Evolutionary conservation across 208 protist species (phyloP), one percentile per base, ranked within the genome.

Genomic region (Polymyxa betae): DNA sequence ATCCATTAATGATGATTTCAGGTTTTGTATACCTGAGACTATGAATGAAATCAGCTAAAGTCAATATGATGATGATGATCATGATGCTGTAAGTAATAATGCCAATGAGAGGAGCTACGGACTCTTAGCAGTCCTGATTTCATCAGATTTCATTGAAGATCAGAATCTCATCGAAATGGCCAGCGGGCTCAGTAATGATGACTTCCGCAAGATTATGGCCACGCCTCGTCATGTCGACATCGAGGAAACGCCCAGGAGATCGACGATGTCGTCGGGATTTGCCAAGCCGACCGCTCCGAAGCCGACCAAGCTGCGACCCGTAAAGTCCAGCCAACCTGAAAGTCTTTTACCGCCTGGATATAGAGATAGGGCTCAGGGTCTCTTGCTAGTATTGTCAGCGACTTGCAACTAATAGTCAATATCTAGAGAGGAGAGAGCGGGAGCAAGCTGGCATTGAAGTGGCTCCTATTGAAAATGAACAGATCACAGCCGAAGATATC

Each of bases 241-340:
- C 16, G 72, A 82, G n/a, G 72, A 82, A 5, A 82, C 72, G 72
- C n/a, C n/a, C 72, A 43, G 72, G 72, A 82, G 35, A 45, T n/a
- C n/a, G n/a, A n/a, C n/a, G n/a, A n/a, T n/a, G n/a, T 20, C 35
- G 16, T 45, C n/a, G 16, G n/a, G 35, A 35, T 82, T 82, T 82
- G 16, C n/a, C 16, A 35, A 43, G 35, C 72, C 72, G n/a, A 20
- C 72, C 5, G 5, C 35, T 5, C 72, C 72, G 72, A 82, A 35
- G 72, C 72, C 35, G 5, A 82, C 5, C 12, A 35, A 35, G n/a
- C n/a, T 16, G 72, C 5, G 40, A 43, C 16, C 16, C 16, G 35
- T 20, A 5, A 40, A 5, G 72, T 20, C 5, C 5, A 60, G 12
- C 72, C 5, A 5, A 82, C 5, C 72, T 5, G 16, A 5, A 5